Evolutionary conservation across 2,329 filamentous ascomycete genomes (phyloP).

Genomic region (Aspergillus novofumigatus): DNA sequence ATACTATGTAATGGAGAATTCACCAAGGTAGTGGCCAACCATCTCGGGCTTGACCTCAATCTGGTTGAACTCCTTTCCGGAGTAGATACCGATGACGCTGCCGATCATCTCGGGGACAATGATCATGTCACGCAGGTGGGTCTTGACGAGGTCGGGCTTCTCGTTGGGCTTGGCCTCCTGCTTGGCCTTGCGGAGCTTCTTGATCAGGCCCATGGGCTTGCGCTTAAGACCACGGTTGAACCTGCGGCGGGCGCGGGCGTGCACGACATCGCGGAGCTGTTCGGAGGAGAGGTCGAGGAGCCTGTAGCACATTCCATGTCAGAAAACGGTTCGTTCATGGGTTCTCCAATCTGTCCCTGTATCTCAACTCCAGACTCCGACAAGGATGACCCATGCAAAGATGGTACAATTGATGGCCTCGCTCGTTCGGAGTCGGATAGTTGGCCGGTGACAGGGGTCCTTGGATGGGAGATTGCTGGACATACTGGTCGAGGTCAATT

Average conservation of each 20-base stretch:
- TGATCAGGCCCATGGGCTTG: constrained; percentile 99
- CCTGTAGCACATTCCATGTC: constrained; percentile 51
- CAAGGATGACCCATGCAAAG: constrained; percentile 1
- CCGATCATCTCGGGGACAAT: constrained; percentile 99
- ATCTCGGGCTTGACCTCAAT: constrained; percentile 99
- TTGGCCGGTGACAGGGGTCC: constrained; percentile 2
- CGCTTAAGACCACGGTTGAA: constrained; percentile 99
- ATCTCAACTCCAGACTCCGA: constrained; percentile 6
- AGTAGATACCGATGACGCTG: constrained; percentile 98
- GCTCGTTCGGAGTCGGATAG: constrained; percentile 14
- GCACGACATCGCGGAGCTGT: constrained; percentile 98
- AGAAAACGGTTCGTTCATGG: constrained; percentile 23
- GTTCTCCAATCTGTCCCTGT: background rate
- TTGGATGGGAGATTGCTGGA: constrained; percentile 21
- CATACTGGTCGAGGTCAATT: constrained; percentile 99
- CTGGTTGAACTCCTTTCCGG: constrained; percentile 99
- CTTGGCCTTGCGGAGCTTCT: constrained; percentile 99
- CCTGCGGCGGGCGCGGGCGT: constrained; percentile 95
- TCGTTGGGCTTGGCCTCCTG: constrained; percentile 98
- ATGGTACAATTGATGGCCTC: constrained; percentile 5
- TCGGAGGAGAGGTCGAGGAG: constrained; percentile 98
- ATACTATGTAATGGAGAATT: constrained; percentile 99
- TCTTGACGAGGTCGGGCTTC: constrained; percentile 99
- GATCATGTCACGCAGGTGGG: constrained; percentile 99
- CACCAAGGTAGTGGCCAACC: constrained; percentile 98